Evolutionary conservation across 1,284 basidiomycete genomes (phyloP), one percentile per base, ranked within the genome.

Genomic region (Ustilago lituana): DNA sequence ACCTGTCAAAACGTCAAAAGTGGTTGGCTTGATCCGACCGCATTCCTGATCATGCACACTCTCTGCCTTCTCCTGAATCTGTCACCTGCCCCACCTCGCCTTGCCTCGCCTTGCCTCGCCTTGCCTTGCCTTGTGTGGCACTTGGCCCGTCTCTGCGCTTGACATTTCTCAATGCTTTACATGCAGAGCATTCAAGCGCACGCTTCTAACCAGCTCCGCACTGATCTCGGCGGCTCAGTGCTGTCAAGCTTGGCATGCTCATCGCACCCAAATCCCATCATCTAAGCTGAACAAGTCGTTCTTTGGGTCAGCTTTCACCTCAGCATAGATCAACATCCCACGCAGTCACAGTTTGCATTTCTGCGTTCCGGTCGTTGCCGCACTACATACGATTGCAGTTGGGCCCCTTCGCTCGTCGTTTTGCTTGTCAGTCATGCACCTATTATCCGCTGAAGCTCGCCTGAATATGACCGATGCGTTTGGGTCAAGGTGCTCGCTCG

Each of bases 241-340:
- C 40, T 50, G 54, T 56, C 54, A 49, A 56, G 32, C 54, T 48
- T 43, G 38, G 38, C 46, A 35, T 44, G 39, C 23, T n/a, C n/a
- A n/a, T n/a, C n/a, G n/a, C n/a, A n/a, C n/a, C n/a, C n/a, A n/a
- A n/a, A n/a, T n/a, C n/a, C n/a, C n/a, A n/a, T n/a, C n/a, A n/a
- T n/a, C n/a, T n/a, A n/a, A n/a, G n/a, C n/a, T n/a, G n/a, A n/a
- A n/a, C n/a, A n/a, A n/a, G n/a, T n/a, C n/a, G n/a, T n/a, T n/a
- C n/a, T n/a, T n/a, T n/a, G n/a, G n/a, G n/a, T n/a, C n/a, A n/a
- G n/a, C n/a, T n/a, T n/a, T n/a, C n/a, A n/a, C 39, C 7, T 19
- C 40, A 43, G 26, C 26, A 15, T 27, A 26, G 14, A 29, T 17
- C 22, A 36, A 35, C 12, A 29, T 29, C 41, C 19, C 20, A 5